These are phyloP conservation scores for Acer saccharum DNA, from an alignment of 345 rosid species.

Conservation along the genomic window DNA sequence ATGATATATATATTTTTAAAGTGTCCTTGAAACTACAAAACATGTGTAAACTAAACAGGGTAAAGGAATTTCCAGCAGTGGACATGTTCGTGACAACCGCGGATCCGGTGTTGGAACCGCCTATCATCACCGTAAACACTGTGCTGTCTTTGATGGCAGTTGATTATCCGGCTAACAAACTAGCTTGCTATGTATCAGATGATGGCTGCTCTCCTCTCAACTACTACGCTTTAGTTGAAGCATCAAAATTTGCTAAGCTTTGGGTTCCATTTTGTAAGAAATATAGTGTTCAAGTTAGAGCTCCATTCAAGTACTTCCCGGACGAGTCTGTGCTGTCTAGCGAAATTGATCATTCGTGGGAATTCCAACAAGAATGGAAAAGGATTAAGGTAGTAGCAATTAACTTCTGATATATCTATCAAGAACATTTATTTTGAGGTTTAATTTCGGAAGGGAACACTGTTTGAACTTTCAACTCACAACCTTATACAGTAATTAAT, in stretches of 20 bases:
- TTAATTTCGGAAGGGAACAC: too few relatives aligned
- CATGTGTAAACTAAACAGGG: constrained; percentile 24
- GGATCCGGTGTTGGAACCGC: constrained; percentile 50
- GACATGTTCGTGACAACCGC: constrained; percentile 64
- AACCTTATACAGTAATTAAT: too few relatives aligned
- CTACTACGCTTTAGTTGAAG: constrained; percentile 60
- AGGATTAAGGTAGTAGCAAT: constrained; percentile 44
- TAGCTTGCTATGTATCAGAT: constrained; percentile 59
- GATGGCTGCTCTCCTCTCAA: constrained; percentile 62
- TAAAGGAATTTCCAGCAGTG: constrained; percentile 51
- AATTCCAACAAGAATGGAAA: constrained; percentile 51
- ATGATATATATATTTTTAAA: too few relatives aligned
- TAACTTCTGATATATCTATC: too few relatives aligned
- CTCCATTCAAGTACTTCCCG: constrained; percentile 69
- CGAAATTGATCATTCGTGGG: constrained; percentile 18
- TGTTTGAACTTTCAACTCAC: too few relatives aligned
- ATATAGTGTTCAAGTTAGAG: constrained; percentile 51
- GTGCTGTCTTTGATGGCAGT: constrained; percentile 55
- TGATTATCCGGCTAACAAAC: constrained; percentile 46
- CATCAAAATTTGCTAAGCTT: constrained; percentile 57
- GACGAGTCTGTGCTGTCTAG: background rate
- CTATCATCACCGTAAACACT: constrained; percentile 49
- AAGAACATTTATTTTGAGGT: background rate
- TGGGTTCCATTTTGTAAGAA: constrained; percentile 83
- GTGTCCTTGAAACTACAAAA: background rate